Base-by-base conservation (phyloP, 208 protist species). In the Zelonia costaricensis region DNA sequence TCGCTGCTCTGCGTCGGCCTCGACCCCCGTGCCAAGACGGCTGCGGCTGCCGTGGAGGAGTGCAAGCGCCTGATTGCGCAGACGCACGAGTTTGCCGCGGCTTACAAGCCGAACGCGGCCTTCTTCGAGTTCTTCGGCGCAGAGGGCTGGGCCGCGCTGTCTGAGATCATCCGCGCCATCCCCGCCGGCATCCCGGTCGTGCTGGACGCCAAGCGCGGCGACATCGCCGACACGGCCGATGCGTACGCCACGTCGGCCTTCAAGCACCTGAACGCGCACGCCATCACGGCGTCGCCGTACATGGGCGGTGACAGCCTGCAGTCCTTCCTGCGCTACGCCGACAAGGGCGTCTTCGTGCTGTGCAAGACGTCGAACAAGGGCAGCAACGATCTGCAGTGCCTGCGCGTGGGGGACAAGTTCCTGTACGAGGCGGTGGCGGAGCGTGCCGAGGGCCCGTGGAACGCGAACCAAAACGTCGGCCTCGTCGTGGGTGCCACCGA, bases 351-450 rank as follows among this genome's bases (percentile, higher is more conserved):
- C 5, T 95, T 95, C 70, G 74, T 92, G 13, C 77, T 95, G 9
- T 95, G 89, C 70, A 95, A 95, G 67, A 95, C 89, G 12, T 92
- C 86, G 18, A 95, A 95, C 80, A 91, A 88, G 70, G 82, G 89
- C 68, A 90, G 82, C 76, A 78, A 87, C 72, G 89, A 95, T 46
- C 65, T 95, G 27, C 89, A 95, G 63, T 81, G 79, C 49, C 76
- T 95, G 28, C 68, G 72, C 3, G 75, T 92, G 4, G 66, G 74
- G 22, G 78, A 72, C 38, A 66, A 63, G 30, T 64, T 60, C 36
- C 79, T 95, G n/a, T 95, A 92, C 74, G 86, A 93, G 70, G 65
- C 64, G 38, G 84, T 95, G 25, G 89, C 89, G 25, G 81, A 91
- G 69, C 78, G 69, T 28, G 89, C 89, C 23, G 84, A 90, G 57